Percentiles rank a stretch among this genome's conserved stretches.
These are phyloP conservation scores for Cynara cardunculus DNA, from an alignment of 129 eudicot genomes.

Conservation along the genomic window DNA sequence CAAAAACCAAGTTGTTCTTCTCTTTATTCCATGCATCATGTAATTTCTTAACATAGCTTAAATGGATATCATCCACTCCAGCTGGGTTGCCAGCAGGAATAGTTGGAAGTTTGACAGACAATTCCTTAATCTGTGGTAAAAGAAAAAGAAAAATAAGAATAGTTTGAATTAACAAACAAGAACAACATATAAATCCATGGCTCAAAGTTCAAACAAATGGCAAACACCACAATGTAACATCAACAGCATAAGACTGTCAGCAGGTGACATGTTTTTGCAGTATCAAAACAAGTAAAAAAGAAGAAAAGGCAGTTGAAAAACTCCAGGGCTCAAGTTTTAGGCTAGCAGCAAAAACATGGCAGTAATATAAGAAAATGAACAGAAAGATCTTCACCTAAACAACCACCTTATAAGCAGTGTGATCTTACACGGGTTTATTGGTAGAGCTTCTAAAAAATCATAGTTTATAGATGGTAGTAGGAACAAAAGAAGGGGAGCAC, in stretches of 20 bases:
- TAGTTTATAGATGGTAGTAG: not conserved
- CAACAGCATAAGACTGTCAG: not conserved
- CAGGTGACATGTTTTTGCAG: not conserved
- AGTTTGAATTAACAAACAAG: not conserved
- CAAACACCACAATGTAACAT: not conserved
- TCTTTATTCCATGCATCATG: constrained; percentile 54
- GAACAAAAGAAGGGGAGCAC: not conserved
- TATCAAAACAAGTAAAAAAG: not conserved
- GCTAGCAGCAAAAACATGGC: not conserved
- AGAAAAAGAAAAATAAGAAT: not conserved
- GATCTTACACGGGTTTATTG: not conserved
- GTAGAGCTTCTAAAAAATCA: not conserved
- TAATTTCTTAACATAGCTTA: constrained; percentile 54
- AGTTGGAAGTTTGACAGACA: constrained; percentile 29
- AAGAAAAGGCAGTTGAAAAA: not conserved
- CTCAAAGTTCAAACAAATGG: not conserved
- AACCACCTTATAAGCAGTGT: not conserved
- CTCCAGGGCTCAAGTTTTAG: not conserved
- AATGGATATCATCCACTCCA: constrained; percentile 33
- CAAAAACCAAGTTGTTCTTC: constrained; percentile 54
- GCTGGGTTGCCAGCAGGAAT: constrained; percentile 41
- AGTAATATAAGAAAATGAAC: not conserved
- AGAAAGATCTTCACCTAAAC: not conserved
- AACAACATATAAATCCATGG: not conserved
- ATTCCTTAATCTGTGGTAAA: constrained; percentile 36